phyloP scores from a whole-genome alignment of 306 rosid species.

The Cucurbita pepo region DNA sequence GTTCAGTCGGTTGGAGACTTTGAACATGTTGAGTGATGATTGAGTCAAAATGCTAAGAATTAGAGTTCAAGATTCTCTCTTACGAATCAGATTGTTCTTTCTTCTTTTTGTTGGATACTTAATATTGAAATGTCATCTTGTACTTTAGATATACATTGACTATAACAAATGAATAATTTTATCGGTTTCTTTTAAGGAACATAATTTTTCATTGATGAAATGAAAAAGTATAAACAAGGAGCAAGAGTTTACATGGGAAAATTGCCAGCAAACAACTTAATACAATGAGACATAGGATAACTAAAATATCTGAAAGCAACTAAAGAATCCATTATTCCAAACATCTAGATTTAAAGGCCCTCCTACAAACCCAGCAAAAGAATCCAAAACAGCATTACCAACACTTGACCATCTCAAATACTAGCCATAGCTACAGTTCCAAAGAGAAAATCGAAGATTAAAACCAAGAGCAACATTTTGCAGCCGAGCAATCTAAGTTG shows the following conservation, averaged over 20 bases:
- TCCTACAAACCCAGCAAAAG: not conserved
- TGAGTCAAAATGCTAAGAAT: not conserved
- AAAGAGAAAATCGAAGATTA: not conserved
- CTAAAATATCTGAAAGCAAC: not conserved
- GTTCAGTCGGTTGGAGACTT: not conserved
- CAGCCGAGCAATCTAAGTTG: not conserved
- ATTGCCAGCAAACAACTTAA: not conserved
- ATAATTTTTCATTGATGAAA: too few species aligned
- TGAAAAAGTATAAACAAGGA: not conserved
- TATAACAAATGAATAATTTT: not conserved
- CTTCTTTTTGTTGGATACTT: not conserved
- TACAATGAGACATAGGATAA: not conserved
- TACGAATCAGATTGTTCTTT: not conserved
- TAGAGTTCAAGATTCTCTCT: not conserved
- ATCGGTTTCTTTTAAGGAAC: not conserved
- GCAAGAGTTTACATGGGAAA: not conserved
- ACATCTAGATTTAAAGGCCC: not conserved
- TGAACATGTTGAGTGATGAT: not conserved
- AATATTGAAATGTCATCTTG: not conserved
- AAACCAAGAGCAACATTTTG: not conserved
- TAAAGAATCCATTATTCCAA: not conserved
- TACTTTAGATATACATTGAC: not conserved
- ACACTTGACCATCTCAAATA: not conserved
- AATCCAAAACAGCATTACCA: not conserved
- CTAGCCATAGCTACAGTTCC: not conserved